Conservation (phyloP, 2,329 filamentous ascomycete species). For the Alternaria ventricosa region DNA sequence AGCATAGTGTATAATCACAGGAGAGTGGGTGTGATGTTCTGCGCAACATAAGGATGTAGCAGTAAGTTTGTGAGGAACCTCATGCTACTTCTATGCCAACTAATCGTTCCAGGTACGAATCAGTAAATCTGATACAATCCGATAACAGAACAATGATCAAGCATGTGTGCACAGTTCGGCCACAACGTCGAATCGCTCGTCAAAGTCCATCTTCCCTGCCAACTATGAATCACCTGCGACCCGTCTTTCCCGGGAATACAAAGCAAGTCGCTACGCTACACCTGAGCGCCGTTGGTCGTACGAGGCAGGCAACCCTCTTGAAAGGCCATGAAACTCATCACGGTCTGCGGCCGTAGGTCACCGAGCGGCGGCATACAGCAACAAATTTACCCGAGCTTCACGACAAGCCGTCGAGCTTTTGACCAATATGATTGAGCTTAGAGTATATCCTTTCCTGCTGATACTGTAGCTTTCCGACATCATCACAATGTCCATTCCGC, state of each 20-base stretch:
- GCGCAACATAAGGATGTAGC: not conserved
- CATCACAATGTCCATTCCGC: not conserved
- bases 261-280: too few relatives aligned
- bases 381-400: not conserved
- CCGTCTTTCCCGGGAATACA: too few relatives aligned
- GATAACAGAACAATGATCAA: not conserved
- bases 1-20: not conserved
- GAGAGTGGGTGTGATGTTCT: not conserved
- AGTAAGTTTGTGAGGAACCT: not conserved
- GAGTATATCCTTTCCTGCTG: conserved; percentile 5
- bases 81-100: not conserved
- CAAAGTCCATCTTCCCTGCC: not conserved
- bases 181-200: not conserved
- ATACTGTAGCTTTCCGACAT: not conserved
- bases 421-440: conserved; percentile 2
- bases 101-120: not conserved
- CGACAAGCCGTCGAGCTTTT: not conserved
- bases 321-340: too few relatives aligned
- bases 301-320: too few relatives aligned
- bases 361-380: too few relatives aligned
- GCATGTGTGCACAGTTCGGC: not conserved
- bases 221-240: not conserved
- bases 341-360: too few relatives aligned
- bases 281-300: too few relatives aligned
- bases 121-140: not conserved